Evolutionary conservation across 2,329 filamentous ascomycete genomes (phyloP).

Genomic region (Thelonectria olida): DNA sequence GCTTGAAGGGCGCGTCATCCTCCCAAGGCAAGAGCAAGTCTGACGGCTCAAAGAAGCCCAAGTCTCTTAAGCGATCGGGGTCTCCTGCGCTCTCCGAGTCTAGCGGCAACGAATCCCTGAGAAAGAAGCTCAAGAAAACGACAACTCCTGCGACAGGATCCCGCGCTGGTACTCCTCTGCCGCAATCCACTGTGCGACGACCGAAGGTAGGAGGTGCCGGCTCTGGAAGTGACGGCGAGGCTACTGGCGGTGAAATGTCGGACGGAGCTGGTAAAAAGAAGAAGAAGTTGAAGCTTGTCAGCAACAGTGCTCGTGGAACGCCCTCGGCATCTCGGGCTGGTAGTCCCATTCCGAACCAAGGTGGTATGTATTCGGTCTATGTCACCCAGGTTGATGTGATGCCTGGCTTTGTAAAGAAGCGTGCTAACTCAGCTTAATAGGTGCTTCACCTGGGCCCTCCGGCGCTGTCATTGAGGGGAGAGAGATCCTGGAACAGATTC

Average conservation of each 20-base stretch:
- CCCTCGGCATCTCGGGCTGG: slow-evolving; percentile 69
- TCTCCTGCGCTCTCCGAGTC: slow-evolving; percentile 91
- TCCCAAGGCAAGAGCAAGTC: slow-evolving; percentile 59
- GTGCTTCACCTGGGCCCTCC: slow-evolving; percentile 45
- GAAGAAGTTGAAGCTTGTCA: slow-evolving; percentile 64
- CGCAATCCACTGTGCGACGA: slow-evolving; percentile 51
- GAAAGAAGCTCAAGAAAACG: slow-evolving; percentile 79
- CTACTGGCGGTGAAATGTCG: slow-evolving; percentile 73
- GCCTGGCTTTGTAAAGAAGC: background rate
- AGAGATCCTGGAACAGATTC: slow-evolving; percentile 65
- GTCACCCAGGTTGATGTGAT: background rate
- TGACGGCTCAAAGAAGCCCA: slow-evolving; percentile 59
- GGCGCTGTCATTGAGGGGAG: slow-evolving; percentile 54
- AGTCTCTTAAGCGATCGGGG: slow-evolving; percentile 81
- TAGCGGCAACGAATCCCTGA: slow-evolving; percentile 87
- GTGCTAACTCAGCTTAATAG: slow-evolving; percentile 32
- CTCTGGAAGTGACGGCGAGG: slow-evolving; percentile 77
- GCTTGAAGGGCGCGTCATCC: slow-evolving; percentile 73
- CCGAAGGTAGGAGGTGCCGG: slow-evolving; percentile 59
- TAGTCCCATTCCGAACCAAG: slow-evolving; percentile 62
- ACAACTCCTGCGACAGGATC: slow-evolving; percentile 58
- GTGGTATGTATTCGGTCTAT: slow-evolving; percentile 45
- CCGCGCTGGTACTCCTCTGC: slow-evolving; percentile 64
- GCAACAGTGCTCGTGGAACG: slow-evolving; percentile 57
- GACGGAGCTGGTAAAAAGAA: slow-evolving; percentile 61